Evolutionary conservation across 108 stramenopile species (phyloP).

Genomic region (Cyclotella sp.): DNA sequence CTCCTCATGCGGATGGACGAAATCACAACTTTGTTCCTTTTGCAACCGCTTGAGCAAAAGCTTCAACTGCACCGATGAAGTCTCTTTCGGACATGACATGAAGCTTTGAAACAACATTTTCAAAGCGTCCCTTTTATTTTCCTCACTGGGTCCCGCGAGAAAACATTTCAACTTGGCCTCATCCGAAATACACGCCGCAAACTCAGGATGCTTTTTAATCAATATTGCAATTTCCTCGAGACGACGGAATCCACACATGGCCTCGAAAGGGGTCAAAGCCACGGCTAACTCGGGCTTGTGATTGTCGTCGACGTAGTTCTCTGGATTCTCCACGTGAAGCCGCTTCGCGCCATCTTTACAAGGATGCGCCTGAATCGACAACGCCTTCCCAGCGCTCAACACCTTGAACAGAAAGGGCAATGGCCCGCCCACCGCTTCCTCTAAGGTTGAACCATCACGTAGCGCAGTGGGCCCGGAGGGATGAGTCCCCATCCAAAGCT

Average conservation of each 20-base stretch:
- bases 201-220: slow-evolving; percentile 88
- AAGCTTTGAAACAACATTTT: slow-evolving; percentile 81
- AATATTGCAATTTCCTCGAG: slow-evolving; percentile 80
- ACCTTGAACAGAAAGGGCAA: slow-evolving; percentile 93
- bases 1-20: slow-evolving; percentile 45
- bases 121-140: slow-evolving; percentile 61
- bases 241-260: slow-evolving; percentile 95
- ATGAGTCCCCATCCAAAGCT: slow-evolving; percentile 91
- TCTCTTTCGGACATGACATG: slow-evolving; percentile 73
- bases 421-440: slow-evolving; percentile 62
- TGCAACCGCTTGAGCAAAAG: slow-evolving; percentile 71
- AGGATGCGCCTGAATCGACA: slow-evolving; percentile 93
- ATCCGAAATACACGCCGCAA: slow-evolving; percentile 80
- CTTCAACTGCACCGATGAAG: slow-evolving; percentile 58
- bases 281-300: slow-evolving; percentile 99
- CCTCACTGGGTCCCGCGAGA: slow-evolving; percentile 48
- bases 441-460: slow-evolving; percentile 50
- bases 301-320: slow-evolving; percentile 93
- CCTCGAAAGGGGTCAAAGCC: slow-evolving; percentile 95
- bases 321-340: slow-evolving; percentile 84
- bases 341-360: slow-evolving; percentile 84
- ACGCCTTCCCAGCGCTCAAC: slow-evolving; percentile 75
- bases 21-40: slow-evolving; percentile 61
- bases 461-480: slow-evolving; percentile 74
- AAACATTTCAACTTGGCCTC: slow-evolving; percentile 80